phyloP scores from a whole-genome alignment of 352 stramenopile species.

The Phytophthora melonis region DNA sequence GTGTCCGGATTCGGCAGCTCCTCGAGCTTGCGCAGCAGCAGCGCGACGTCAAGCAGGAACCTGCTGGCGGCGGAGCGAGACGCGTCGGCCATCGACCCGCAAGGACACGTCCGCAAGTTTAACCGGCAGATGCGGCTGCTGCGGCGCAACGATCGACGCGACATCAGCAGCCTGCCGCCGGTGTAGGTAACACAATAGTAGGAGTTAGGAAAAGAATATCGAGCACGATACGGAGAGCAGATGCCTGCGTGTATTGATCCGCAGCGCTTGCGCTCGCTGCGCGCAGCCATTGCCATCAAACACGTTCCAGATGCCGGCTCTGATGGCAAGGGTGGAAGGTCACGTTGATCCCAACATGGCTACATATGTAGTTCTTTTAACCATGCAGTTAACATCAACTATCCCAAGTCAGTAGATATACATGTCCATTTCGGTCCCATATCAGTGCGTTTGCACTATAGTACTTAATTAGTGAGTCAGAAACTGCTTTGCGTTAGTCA shows the following conservation, averaged over 20 bases:
- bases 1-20: constrained; percentile 3
- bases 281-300: neutral
- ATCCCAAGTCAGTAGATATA: neutral
- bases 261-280: neutral
- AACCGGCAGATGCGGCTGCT: constrained; percentile 74
- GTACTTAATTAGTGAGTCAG: too few species aligned
- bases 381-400: neutral
- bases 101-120: constrained; percentile 72
- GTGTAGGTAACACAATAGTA: constrained; percentile 21
- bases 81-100: constrained; percentile 41
- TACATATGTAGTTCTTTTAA: neutral
- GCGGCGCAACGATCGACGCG: constrained; percentile 66
- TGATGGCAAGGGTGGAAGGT: constrained; percentile 1
- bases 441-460: too few species aligned
- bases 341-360: neutral
- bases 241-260: neutral
- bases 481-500: neutral
- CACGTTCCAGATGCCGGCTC: neutral
- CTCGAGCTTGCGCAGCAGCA: constrained; percentile 14
- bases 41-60: constrained; percentile 4
- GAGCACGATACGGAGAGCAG: neutral
- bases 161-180: constrained; percentile 45
- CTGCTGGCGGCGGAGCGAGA: constrained; percentile 1
- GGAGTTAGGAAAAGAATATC: neutral
- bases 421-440: too few species aligned